Evolutionary conservation across 106 monocot species (phyloP).

Genomic region (Apostasia shenzhenica): DNA sequence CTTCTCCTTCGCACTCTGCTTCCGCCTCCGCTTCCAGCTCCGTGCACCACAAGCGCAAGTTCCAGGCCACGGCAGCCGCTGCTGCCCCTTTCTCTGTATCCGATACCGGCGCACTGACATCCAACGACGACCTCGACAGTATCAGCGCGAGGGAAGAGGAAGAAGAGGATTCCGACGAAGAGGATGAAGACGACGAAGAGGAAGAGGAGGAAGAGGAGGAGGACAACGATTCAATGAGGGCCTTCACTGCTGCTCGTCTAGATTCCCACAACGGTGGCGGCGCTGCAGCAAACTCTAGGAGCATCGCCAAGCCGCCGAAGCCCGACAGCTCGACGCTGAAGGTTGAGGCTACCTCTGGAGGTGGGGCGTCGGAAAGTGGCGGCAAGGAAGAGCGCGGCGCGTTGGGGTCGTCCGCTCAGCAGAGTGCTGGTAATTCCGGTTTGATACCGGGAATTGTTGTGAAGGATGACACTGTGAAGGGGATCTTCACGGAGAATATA

Average conservation of each 20-base stretch:
- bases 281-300: conserved; percentile 22
- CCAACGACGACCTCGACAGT: conserved; percentile 65
- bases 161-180: conserved; percentile 29
- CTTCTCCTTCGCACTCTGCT: conserved; percentile 63
- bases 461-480: conserved; percentile 85
- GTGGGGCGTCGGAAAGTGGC: conserved; percentile 10
- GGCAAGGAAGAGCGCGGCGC: conserved; percentile 24
- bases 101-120: conserved; percentile 36
- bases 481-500: conserved; percentile 94
- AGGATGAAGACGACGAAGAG: conserved; percentile 40
- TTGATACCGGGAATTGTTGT: conserved; percentile 50
- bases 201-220: conserved; percentile 50
- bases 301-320: conserved; percentile 55
- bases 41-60: conserved; percentile 48
- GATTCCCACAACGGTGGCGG: conserved; percentile 7
- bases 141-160: conserved; percentile 55
- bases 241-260: conserved; percentile 69
- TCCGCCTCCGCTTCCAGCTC: conserved; percentile 53
- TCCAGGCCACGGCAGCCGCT: conserved; percentile 15
- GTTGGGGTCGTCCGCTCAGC: conserved; percentile 4
- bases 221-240: conserved; percentile 59
- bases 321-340: conserved; percentile 22
- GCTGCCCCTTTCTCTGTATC: conserved; percentile 33
- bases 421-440: background rate
- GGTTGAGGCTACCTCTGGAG: conserved; percentile 23